A percentile compares a stretch with the other conserved stretches of the same genome.
phyloP scores from a whole-genome alignment of 257 asterid genomes.

The Eustoma russellianum region DNA sequence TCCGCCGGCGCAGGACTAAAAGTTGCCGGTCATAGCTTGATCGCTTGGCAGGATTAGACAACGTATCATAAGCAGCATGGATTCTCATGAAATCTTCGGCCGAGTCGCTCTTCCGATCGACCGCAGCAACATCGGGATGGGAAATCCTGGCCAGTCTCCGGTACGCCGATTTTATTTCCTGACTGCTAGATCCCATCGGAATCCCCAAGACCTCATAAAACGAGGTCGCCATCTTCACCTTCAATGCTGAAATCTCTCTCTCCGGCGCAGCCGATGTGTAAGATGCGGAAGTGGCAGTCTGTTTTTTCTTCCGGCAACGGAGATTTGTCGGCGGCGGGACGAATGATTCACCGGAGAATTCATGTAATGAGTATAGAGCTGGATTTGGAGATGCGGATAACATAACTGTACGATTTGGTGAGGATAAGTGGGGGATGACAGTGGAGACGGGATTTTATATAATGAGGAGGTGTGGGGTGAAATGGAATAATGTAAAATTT shows the following conservation, averaged over 20 bases:
- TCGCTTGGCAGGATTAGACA: conserved; percentile 30
- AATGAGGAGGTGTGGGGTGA: too few species aligned
- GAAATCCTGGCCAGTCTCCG: conserved; percentile 19
- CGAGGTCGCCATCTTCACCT: conserved; percentile 12
- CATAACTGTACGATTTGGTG: too few species aligned
- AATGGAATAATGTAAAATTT: too few species aligned
- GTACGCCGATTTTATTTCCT: conserved; percentile 30
- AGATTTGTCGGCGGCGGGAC: conserved; percentile 1
- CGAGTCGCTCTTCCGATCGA: conserved; percentile 14
- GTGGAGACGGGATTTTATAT: too few species aligned
- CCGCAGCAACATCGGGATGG: conserved; percentile 27
- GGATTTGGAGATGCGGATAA: conserved; percentile 7
- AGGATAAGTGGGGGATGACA: too few species aligned
- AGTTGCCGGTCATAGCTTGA: conserved; percentile 24
- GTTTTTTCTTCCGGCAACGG: conserved; percentile 8
- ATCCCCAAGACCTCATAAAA: conserved; percentile 31
- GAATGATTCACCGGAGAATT: conserved; percentile 10
- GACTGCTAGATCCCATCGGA: conserved; percentile 17
- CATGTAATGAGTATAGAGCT: background rate
- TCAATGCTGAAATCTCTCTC: background rate
- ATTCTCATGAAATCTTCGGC: conserved; percentile 28
- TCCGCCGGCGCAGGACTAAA: conserved; percentile 3
- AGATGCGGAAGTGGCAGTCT: conserved; percentile 7
- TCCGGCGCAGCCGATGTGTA: conserved; percentile 12
- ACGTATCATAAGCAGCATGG: conserved; percentile 33